Percentiles rank a stretch among this genome's conserved stretches.
Conservation (phyloP, 148 eudicot genomes). For the Rhododendron simsii region DNA sequence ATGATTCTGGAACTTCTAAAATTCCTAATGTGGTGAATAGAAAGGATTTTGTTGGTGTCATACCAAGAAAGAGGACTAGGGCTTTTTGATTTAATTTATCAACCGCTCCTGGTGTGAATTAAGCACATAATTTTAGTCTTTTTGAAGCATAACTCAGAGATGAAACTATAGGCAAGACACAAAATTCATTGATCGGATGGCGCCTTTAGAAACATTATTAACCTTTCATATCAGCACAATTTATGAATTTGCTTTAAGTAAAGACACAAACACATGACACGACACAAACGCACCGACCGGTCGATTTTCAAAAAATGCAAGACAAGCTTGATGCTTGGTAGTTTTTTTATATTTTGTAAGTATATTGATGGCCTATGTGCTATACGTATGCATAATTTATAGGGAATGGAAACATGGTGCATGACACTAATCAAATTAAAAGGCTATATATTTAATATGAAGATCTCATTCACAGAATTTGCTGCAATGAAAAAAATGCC, state of each 20-base stretch:
- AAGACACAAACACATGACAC: not conserved
- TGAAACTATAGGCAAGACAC: not conserved
- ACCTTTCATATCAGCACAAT: not conserved
- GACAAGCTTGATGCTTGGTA: not conserved
- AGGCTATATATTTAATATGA: not conserved
- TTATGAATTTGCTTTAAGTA: not conserved
- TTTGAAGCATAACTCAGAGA: not conserved
- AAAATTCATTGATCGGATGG: not conserved
- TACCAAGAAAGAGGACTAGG: not conserved
- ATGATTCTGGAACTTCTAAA: not conserved
- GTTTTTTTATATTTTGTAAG: not conserved
- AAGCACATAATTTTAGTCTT: not conserved
- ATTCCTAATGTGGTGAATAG: not conserved
- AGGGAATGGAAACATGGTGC: not conserved
- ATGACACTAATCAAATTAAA: not conserved
- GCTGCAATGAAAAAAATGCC: not conserved
- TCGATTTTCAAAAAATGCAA: not conserved
- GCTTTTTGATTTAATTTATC: not conserved
- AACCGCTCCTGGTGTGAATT: not conserved
- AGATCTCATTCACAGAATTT: not conserved
- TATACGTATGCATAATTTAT: not conserved
- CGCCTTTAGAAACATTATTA: not conserved
- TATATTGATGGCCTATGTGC: not conserved
- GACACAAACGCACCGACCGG: not conserved
- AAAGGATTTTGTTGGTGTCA: not conserved